phyloP scores from a whole-genome alignment of 352 stramenopile genomes.

The Globisporangium orthogonon region DNA sequence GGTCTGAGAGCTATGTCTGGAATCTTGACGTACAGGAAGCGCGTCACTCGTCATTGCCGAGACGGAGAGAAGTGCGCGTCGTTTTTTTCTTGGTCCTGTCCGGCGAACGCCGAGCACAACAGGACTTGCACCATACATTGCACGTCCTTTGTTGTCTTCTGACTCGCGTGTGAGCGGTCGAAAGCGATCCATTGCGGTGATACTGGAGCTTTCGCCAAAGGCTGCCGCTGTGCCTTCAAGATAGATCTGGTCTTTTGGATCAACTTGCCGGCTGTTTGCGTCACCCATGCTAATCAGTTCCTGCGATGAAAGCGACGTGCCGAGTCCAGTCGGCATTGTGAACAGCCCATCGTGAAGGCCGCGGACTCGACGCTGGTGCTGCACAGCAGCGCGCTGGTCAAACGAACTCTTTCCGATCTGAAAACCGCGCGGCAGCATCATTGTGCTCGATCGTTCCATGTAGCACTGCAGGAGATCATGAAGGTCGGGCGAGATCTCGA shows the following conservation, averaged over 20 bases:
- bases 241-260: constrained; percentile 20
- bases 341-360: constrained; percentile 49
- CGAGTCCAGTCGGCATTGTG: constrained; percentile 21
- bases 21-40: not conserved
- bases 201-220: constrained; percentile 27
- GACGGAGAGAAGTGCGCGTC: constrained; percentile 9
- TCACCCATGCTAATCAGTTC: constrained; percentile 17
- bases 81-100: constrained; percentile 21
- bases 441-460: constrained; percentile 50
- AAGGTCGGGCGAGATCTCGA: constrained; percentile 57
- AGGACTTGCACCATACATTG: constrained; percentile 6
- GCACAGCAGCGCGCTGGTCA: constrained; percentile 25
- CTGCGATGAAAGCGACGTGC: constrained; percentile 34
- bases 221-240: constrained; percentile 23
- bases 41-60: constrained; percentile 11
- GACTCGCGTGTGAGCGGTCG: constrained; percentile 21
- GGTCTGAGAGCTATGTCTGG: not conserved
- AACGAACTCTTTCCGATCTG: constrained; percentile 43
- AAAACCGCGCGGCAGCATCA: constrained; percentile 54
- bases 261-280: constrained; percentile 5
- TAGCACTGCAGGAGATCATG: constrained; percentile 38
- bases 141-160: constrained; percentile 1
- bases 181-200: constrained; percentile 34
- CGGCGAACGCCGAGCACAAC: constrained; percentile 26
- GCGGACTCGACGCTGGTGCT: constrained; percentile 36